Percentiles rank a stretch among this genome's conserved stretches.
Evolutionary conservation across 305 asterid genomes (phyloP).

Genomic region (Ruellia speciosa): DNA sequence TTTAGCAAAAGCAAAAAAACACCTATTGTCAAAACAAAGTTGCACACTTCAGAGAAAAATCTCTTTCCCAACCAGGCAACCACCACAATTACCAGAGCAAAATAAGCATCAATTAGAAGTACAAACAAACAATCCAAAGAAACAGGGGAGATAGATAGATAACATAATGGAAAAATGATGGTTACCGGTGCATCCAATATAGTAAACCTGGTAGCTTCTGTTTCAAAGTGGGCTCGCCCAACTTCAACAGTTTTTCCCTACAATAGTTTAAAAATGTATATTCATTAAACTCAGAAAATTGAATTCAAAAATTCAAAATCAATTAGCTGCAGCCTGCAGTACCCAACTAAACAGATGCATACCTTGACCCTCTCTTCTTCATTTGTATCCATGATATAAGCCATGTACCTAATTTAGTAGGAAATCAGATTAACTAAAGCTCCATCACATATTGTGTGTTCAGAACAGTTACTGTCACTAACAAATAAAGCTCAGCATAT

Average conservation of each 20-base stretch:
- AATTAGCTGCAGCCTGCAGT: slow-evolving; percentile 1
- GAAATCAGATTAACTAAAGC: not conserved
- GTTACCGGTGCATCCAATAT: slow-evolving; percentile 97
- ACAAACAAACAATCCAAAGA: too few species aligned
- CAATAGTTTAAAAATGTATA: slow-evolving; percentile 3
- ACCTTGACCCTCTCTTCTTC: slow-evolving; percentile 98
- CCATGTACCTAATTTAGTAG: slow-evolving; percentile 67
- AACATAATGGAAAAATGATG: not conserved
- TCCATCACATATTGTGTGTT: too few species aligned
- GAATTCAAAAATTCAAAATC: not conserved
- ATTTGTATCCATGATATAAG: slow-evolving; percentile 95
- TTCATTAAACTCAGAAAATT: slow-evolving; percentile 15
- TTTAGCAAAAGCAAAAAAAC: too few species aligned
- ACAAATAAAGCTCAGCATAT: too few species aligned
- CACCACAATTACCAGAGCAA: too few species aligned
- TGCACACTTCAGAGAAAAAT: too few species aligned
- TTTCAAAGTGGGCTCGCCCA: slow-evolving; percentile 97
- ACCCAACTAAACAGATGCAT: slow-evolving; percentile 12
- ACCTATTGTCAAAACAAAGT: too few species aligned
- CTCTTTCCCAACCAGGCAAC: too few species aligned
- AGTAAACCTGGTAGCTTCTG: slow-evolving; percentile 88
- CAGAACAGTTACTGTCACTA: too few species aligned
- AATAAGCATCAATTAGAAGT: too few species aligned
- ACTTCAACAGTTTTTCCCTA: slow-evolving; percentile 99
- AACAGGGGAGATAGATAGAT: too few species aligned